Percentiles rank a stretch among this genome's conserved stretches.
Evolutionary conservation across 2,329 filamentous ascomycete genomes (phyloP).

Genomic region (Aspergillus awamori): DNA sequence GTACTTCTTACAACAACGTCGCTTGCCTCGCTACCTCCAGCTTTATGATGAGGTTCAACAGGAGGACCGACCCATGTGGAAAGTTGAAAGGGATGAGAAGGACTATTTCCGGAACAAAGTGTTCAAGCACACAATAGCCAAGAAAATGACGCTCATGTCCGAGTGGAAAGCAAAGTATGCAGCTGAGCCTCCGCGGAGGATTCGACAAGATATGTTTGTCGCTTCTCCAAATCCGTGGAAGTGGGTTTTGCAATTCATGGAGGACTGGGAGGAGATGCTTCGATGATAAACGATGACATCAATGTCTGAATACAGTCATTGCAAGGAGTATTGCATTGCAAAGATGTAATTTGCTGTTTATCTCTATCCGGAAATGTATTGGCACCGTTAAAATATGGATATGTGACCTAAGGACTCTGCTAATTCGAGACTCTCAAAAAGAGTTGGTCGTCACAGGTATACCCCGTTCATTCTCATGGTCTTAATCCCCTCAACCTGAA

Average conservation of each 20-base stretch:
- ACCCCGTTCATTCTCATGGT: no score
- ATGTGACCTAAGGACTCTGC: no score
- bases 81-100: constrained; percentile 19
- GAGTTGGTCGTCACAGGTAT: no score
- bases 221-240: constrained; percentile 24
- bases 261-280: constrained; percentile 18
- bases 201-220: constrained; percentile 25
- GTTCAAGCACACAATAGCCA: constrained; percentile 21
- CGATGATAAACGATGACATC: not conserved
- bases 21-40: constrained; percentile 16
- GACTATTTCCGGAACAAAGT: constrained; percentile 19
- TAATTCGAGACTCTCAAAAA: no score
- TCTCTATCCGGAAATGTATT: no score
- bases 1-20: constrained; percentile 15
- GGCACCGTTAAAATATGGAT: no score
- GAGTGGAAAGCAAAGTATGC: constrained; percentile 22
- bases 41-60: constrained; percentile 18
- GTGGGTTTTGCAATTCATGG: constrained; percentile 21
- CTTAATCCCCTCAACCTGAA: no score
- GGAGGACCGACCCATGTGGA: constrained; percentile 18
- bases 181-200: constrained; percentile 7
- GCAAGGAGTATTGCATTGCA: no score
- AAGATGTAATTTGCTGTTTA: no score
- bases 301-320: not conserved
- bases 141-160: constrained; percentile 23